A percentile compares a stretch with the other conserved stretches of the same genome.
These are phyloP conservation scores for Theileria parva DNA, from an alignment of 169 alveolate species.

Conservation along the genomic window DNA sequence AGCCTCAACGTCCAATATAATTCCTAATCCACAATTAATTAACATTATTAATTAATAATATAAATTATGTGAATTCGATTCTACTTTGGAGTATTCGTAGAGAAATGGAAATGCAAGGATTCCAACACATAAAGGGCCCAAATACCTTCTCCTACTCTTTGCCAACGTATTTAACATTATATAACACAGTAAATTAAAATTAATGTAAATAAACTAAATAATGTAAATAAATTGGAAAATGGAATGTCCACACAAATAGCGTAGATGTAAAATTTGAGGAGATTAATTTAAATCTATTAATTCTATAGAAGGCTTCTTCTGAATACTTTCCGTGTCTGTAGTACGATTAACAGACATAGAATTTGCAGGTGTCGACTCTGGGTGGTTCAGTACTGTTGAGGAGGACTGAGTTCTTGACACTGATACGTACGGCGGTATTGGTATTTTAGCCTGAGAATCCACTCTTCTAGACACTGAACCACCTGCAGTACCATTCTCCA, in stretches of 20 bases:
- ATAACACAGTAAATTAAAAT: not conserved
- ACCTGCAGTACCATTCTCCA: not conserved
- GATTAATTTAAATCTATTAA: slow-evolving; percentile 27
- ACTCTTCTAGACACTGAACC: not conserved
- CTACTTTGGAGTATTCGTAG: slow-evolving; percentile 24
- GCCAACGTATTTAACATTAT: not conserved
- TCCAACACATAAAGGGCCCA: slow-evolving; percentile 29
- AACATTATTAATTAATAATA: not conserved
- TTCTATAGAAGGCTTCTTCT: slow-evolving; percentile 24
- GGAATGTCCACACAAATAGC: not conserved
- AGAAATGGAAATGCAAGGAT: slow-evolving; percentile 23
- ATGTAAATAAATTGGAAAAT: not conserved
- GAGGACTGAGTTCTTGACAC: not conserved
- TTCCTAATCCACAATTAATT: slow-evolving; percentile 36
- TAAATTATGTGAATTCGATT: not conserved
- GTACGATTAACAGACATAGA: not conserved
- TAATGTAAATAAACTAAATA: not conserved
- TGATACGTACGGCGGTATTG: not conserved
- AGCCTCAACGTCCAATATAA: slow-evolving; percentile 75
- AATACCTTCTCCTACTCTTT: not conserved
- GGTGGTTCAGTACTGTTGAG: too few species aligned
- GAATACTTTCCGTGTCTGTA: not conserved
- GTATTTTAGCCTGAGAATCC: not conserved
- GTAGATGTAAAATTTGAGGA: not conserved
- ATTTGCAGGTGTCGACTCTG: not conserved